phyloP scores from a whole-genome alignment of 1,284 basidiomycete genomes.

The Puccinia hordei region DNA sequence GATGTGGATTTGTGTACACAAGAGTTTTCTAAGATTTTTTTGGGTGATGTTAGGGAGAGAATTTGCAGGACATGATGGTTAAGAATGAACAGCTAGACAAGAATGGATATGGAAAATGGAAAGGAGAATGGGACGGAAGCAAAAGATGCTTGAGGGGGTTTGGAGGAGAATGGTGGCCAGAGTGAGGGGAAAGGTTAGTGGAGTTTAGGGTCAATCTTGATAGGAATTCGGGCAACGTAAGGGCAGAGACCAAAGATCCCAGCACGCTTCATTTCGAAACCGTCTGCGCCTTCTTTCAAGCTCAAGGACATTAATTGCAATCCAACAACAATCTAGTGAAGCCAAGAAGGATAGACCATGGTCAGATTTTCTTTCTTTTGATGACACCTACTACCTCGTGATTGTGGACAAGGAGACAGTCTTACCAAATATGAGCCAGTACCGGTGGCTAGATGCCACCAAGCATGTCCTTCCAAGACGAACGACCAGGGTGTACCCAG shows the following conservation, averaged over 20 bases:
- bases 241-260: conserved; percentile 38
- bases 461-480: conserved; percentile 59
- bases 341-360: too few relatives aligned
- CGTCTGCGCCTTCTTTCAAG: conserved; percentile 48
- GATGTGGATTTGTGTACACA: neutral
- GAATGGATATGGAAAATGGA: too few relatives aligned
- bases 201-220: conserved; percentile 38
- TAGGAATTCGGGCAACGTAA: conserved; percentile 41
- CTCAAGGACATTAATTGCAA: conserved; percentile 38
- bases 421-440: conserved; percentile 60
- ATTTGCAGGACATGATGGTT: too few relatives aligned
- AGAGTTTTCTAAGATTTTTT: neutral
- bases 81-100: too few relatives aligned
- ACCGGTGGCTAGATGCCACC: conserved; percentile 64
- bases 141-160: too few relatives aligned
- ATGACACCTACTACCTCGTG: too few relatives aligned
- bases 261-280: conserved; percentile 10
- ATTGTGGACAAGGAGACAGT: neutral
- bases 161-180: too few relatives aligned
- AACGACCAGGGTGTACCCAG: conserved; percentile 55
- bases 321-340: conserved; percentile 30
- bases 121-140: too few relatives aligned
- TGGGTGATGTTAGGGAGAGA: too few relatives aligned
- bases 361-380: neutral
- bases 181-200: neutral